Evolutionary conservation across 352 stramenopile genomes (phyloP), one percentile per base, ranked within the genome.

Genomic region (Pythium sukuiense): DNA sequence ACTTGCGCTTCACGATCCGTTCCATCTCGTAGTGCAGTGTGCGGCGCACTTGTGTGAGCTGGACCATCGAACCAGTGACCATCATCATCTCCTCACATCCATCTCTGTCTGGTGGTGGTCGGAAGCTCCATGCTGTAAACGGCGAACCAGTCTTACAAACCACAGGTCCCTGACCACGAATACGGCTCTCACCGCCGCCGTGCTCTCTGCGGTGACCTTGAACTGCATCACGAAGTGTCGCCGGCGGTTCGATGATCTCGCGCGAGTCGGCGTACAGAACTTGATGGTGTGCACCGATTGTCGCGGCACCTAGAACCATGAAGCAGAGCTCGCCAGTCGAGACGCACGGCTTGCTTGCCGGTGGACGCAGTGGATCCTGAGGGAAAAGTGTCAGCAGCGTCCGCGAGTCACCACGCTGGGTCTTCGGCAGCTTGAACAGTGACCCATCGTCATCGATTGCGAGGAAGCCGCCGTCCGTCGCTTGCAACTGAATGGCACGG

Each of bases 301-400:
- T 67, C 16, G 73, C 68, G 2, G 61, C 53, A 2, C 74, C 69
- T 9, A 81, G 53, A 0, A 76, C 65, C 8, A 87, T 20, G 48
- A 77, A 84, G n/a, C 65, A 63, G 13, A 53, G 54, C 24, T 84
- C 74, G 0, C 65, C 70, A 0, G 52, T 59, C 0, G 27, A 59
- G 8, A 86, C 39, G 30, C 53, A 55, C n/a, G 66, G 66, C 7
- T 71, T 69, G 29, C 61, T 70, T 6, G 55, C 57, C 4, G 64
- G 33, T 16, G 39, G 65, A 0, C 33, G 32, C 1, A 76, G 53
- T 4, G 76, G 67, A 41, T 81, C 65, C 12, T 66, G 70, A 16
- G 69, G 65, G 26, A 87, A 84, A 20, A 84, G 55, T 6, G 67
- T 81, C 18, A 87, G 35, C n/a, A 74, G 24, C 13, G 78, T 81